Evolutionary conservation across 768 basidiomycete genomes (phyloP).

Genomic region (Chalciporus pseudorubinellus): DNA sequence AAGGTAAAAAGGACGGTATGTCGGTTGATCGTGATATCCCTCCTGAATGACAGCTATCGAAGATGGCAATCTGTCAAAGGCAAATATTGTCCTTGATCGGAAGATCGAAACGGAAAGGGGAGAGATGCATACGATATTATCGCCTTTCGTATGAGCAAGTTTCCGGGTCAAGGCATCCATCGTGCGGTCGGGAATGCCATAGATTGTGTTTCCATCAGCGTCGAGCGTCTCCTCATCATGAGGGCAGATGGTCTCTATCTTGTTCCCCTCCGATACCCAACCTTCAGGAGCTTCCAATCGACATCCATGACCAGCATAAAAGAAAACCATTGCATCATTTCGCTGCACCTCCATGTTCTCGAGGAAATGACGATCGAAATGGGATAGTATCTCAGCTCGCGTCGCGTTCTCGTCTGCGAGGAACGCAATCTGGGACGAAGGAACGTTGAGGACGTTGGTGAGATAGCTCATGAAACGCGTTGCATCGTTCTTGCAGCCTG

Average conservation of each 20-base stretch:
- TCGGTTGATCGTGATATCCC: conserved; percentile 14
- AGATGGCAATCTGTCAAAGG: conserved; percentile 10
- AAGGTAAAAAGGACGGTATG: neutral
- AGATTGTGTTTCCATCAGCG: conserved; percentile 1
- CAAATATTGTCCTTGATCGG: too few species aligned
- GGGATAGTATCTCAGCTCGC: neutral
- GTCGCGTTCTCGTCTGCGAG: conserved; percentile 17
- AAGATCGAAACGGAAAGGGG: neutral
- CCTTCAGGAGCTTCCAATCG: conserved; percentile 10
- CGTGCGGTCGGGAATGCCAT: conserved; percentile 16
- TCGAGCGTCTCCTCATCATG: conserved; percentile 7
- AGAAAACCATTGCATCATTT: conserved; percentile 21
- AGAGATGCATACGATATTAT: conserved; percentile 15
- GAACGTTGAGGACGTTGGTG: conserved; percentile 13
- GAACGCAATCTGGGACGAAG: conserved; percentile 9
- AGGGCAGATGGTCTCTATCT: conserved; percentile 17
- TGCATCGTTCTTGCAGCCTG: conserved; percentile 22
- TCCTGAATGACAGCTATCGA: conserved; percentile 23
- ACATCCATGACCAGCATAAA: conserved; percentile 18
- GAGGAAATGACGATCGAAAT: conserved; percentile 13
- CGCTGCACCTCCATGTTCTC: conserved; percentile 6
- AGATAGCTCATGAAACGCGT: conserved; percentile 11
- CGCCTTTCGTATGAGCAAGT: conserved; percentile 18
- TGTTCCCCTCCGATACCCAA: conserved; percentile 17
- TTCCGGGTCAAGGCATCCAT: conserved; percentile 13